Evolutionary conservation across 345 rosid genomes (phyloP), one percentile per base, ranked within the genome.

Genomic region (Ricinus communis): DNA sequence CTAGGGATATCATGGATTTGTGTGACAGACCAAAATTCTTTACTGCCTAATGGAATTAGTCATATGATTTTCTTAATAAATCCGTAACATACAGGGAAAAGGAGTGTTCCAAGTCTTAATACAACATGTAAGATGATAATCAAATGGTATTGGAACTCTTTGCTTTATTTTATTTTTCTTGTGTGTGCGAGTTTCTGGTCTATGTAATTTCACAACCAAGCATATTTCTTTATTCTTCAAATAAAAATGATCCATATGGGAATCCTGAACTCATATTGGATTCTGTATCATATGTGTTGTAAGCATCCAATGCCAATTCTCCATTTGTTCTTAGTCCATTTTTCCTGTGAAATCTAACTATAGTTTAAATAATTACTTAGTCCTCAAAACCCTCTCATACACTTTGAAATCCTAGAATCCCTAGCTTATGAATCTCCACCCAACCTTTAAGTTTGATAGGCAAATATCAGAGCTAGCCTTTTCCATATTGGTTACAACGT

Each of bases 181-280:
- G 36, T 11, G 19, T 25, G 22, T 31, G 0, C 7, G 30, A 58
- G 63, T 58, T 58, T 58, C 63, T 13, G 40, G 16, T 58, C 7
- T 58, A 30, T 18, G 30, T 30, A n/a, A n/a, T n/a, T 27, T 4
- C 15, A 43, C 13, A 43, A 64, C 68, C n/a, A 8, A 64, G 14
- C 24, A 22, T 30, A 27, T 46, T 64, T 64, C 51, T 62, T 13
- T 36, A 62, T 40, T 41, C 52, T 62, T 62, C 27, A 62, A 62
- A 1, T 14, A 24, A 40, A 40, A 24, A 21, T 41, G 66, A 40
- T 62, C 31, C 11, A 4, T 27, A 15, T 62, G 21, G 40, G 51
- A 62, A 21, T n/a, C 28, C 16, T 5, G 41, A 62, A 41, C 31
- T 0, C 19, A 21, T 1, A 2, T 62, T 33, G 30, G 66, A 41